phyloP scores from a whole-genome alignment of 257 asterid species.

The Solanum stenotomum region DNA sequence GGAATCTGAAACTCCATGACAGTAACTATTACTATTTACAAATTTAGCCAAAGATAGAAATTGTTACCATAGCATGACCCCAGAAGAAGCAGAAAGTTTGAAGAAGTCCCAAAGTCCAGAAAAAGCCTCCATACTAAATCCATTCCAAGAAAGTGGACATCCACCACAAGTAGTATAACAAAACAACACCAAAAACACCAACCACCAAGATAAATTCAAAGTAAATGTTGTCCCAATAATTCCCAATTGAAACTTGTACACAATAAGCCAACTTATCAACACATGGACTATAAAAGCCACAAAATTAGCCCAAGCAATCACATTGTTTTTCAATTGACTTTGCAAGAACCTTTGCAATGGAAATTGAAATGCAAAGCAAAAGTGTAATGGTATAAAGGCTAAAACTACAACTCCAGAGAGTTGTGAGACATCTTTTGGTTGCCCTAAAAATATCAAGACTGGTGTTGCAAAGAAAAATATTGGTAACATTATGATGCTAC shows the following conservation, averaged over 20 bases:
- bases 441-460: conserved; percentile 53
- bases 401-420: conserved; percentile 52
- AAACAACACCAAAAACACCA: conserved; percentile 34
- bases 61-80: conserved; percentile 79
- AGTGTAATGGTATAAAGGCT: conserved; percentile 65
- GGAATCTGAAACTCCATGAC: background rate
- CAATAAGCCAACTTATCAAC: conserved; percentile 40
- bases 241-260: conserved; percentile 39
- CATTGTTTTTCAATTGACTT: conserved; percentile 69
- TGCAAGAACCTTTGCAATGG: conserved; percentile 82
- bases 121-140: conserved; percentile 65
- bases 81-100: conserved; percentile 77
- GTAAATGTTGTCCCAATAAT: conserved; percentile 48
- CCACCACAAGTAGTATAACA: conserved; percentile 53
- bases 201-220: conserved; percentile 61
- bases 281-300: conserved; percentile 41
- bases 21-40: background rate
- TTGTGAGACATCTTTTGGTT: conserved; percentile 68
- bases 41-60: background rate
- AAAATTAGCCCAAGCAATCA: conserved; percentile 44
- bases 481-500: conserved; percentile 43
- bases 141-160: conserved; percentile 68
- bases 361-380: conserved; percentile 60
- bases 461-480: conserved; percentile 51
- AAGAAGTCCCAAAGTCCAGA: conserved; percentile 77